These are phyloP conservation scores for Obba rivulosa DNA, from an alignment of 768 basidiomycete genomes.

Conservation along the genomic window DNA sequence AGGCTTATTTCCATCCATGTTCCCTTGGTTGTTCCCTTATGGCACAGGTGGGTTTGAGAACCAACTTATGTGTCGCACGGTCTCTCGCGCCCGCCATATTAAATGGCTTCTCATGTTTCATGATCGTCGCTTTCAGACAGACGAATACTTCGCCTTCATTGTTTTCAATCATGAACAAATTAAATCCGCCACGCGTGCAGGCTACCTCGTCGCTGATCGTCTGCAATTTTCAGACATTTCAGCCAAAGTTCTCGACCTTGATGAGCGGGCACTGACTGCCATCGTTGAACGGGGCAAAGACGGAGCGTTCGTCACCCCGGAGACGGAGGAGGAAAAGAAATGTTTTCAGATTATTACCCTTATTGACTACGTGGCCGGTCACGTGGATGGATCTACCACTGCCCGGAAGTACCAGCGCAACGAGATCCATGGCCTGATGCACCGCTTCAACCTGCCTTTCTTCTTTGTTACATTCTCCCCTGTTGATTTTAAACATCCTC, in stretches of 20 bases:
- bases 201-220: constrained; percentile 20
- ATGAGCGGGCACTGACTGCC: constrained; percentile 22
- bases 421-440: constrained; percentile 15
- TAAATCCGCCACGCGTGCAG: constrained; percentile 19
- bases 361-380: constrained; percentile 30
- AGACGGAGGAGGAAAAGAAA: constrained; percentile 26
- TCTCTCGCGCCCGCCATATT: constrained; percentile 17
- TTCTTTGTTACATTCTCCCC: constrained; percentile 36
- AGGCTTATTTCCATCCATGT: constrained; percentile 31
- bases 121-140: constrained; percentile 35
- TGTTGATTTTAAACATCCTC: constrained; percentile 19
- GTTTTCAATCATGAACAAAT: constrained; percentile 37
- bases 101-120: constrained; percentile 30
- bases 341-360: constrained; percentile 31
- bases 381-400: constrained; percentile 22
- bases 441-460: constrained; percentile 6
- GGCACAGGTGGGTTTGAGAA: constrained; percentile 31
- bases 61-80: background rate
- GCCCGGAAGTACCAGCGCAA: constrained; percentile 23
- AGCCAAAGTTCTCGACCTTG: constrained; percentile 9
- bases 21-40: constrained; percentile 39
- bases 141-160: constrained; percentile 31
- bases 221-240: constrained; percentile 14
- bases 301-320: constrained; percentile 22
- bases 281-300: constrained; percentile 21